phyloP scores from a whole-genome alignment of 352 stramenopile genomes.

The Phytopythium mirpurense region DNA sequence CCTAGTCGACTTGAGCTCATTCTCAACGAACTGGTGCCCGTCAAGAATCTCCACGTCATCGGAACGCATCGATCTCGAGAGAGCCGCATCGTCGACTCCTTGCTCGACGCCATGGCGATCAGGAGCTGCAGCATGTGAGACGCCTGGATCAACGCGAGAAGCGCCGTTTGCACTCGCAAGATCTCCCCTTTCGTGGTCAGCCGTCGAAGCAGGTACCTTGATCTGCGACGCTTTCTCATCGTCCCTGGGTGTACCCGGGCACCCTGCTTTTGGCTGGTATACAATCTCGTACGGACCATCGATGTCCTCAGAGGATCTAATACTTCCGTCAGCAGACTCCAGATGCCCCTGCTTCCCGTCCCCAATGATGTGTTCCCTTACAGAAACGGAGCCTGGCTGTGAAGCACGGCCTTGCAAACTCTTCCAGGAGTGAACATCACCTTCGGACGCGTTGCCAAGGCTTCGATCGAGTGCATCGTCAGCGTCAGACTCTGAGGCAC shows the following conservation, averaged over 20 bases:
- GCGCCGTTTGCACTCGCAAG: neutral
- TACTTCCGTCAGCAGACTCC: too few species aligned
- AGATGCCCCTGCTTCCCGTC: too few species aligned
- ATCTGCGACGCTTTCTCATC: neutral
- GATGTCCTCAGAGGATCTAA: neutral
- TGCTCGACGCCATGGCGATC: neutral
- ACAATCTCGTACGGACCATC: neutral
- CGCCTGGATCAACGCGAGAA: neutral
- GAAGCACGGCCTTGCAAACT: too few species aligned
- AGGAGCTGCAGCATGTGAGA: neutral
- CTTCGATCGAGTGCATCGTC: neutral
- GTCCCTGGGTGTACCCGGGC: too few species aligned
- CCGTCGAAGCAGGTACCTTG: neutral
- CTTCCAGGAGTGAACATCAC: neutral
- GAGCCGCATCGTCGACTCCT: neutral
- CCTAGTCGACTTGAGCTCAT: neutral
- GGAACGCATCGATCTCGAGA: conserved; percentile 1
- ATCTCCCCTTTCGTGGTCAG: neutral
- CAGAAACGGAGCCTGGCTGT: too few species aligned
- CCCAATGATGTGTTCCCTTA: too few species aligned
- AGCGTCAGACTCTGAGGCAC: neutral
- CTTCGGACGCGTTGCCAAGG: neutral
- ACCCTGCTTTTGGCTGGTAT: too few species aligned
- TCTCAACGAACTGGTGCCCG: neutral
- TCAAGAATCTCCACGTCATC: neutral